Evolutionary conservation across 192 early-diverging fungal genomes (phyloP).

Genomic region (Backusella mclennaniae): DNA sequence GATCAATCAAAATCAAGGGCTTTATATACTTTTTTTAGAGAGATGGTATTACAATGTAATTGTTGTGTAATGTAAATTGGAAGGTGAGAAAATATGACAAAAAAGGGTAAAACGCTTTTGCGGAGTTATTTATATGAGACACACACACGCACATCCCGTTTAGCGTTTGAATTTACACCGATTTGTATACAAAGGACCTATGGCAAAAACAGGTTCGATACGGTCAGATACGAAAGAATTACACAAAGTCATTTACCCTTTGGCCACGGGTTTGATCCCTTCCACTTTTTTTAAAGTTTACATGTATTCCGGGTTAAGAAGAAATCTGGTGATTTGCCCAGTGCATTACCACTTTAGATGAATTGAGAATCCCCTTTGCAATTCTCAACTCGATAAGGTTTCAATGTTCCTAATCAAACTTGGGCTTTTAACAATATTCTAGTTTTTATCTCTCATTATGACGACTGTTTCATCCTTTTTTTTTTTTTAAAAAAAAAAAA

Average conservation of each 20-base stretch:
- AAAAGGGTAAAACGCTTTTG: not conserved
- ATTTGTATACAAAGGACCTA: not conserved
- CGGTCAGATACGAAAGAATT: not conserved
- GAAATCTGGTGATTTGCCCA: not conserved
- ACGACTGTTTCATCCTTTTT: no score
- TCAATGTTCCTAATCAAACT: not conserved
- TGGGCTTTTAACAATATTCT: not conserved
- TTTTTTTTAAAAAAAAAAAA: not conserved
- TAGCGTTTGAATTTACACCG: not conserved
- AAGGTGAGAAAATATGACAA: not conserved
- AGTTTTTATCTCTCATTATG: not conserved
- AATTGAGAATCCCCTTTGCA: not conserved
- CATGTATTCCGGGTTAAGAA: not conserved
- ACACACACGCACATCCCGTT: not conserved
- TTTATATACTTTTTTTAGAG: not conserved
- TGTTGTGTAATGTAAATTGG: not conserved
- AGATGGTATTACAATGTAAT: not conserved
- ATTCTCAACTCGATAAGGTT: not conserved
- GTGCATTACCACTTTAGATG: not conserved
- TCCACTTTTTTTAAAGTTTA: not conserved
- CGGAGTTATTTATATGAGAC: not conserved
- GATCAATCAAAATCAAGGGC: not conserved
- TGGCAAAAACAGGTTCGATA: not conserved
- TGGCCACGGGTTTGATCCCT: not conserved
- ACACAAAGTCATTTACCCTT: not conserved